Conservation (phyloP, 176 grass and related monocot genomes). For the Areca catechu region DNA sequence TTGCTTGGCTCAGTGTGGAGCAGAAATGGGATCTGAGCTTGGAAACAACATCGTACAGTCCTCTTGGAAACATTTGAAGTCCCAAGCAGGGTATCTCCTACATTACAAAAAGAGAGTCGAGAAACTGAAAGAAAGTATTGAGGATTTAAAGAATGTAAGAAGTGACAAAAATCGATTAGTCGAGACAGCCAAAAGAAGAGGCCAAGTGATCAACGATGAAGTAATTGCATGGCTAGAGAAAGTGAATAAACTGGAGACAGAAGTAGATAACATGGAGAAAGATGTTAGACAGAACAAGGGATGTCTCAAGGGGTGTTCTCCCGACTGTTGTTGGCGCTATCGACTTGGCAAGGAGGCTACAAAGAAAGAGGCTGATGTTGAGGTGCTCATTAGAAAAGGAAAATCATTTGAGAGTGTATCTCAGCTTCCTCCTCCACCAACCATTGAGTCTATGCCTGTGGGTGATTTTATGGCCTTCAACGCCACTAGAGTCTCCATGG, state of each 20-base stretch:
- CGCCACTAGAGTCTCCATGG: constrained; percentile 1
- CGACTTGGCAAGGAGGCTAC: background rate
- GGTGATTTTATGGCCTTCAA: constrained; percentile 9
- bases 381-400: background rate
- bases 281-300: background rate
- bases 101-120: background rate
- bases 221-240: background rate
- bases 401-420: background rate
- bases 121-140: background rate
- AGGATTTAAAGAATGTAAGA: background rate
- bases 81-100: background rate
- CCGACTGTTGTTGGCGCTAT: background rate
- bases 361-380: background rate
- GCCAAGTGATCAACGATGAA: background rate
- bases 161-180: background rate
- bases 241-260: background rate
- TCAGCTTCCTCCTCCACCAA: background rate
- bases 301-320: background rate
- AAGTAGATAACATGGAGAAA: background rate
- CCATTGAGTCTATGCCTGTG: background rate
- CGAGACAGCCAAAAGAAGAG: background rate
- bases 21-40: background rate
- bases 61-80: background rate
- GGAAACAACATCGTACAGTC: background rate
- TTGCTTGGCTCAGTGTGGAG: no score